Base-by-base conservation (phyloP, 495 filamentous ascomycete genomes). In the Talaromyces borbonicus region DNA sequence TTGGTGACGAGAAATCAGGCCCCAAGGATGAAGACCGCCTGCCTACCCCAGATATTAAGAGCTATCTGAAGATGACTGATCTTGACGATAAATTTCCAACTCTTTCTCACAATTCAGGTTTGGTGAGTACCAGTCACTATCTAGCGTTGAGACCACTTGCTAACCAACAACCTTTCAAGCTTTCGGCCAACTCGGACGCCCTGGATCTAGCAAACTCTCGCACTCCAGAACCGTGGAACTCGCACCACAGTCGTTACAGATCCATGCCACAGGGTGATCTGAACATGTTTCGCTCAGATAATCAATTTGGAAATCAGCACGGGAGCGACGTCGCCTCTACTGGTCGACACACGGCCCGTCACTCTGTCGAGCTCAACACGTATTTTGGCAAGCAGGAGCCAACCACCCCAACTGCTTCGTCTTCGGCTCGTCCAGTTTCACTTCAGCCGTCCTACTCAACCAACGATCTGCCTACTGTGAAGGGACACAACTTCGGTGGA, bases 361-460 rank as follows among this genome's bases (percentile, higher is more conserved):
- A 75, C 69, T 58, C 80, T 65, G 49, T 83, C 72, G 49, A 90
- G 79, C 68, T 60, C 4, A 67, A 66, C 9, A 39, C 63, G 18
- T 50, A 56, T n/a, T 66, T 61, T 46, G 51, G 54, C 1, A 45
- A 48, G 25, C 64, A 70, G 8, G 56, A 55, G 9, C 43, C 43
- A 1, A 49, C 25, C 6, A 52, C 27, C 7, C 50, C 56, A 20
- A 52, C 57, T 12, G 40, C 63, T 15, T 48, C 51, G 22, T 26
- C 60, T 1, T 59, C 63, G 1, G 59, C 42, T 52, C 64, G 62
- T 19, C 67, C 67, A 5, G 52, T 42, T 5, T 52, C 60, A 9
- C 62, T 93, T 27, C 84, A 89, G 62, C 80, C 84, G 3, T 95
- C 90, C 2, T 96, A 86, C 63, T 96, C 92, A 2, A 81, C 88